Base-by-base conservation (phyloP, 2,329 filamentous ascomycete species). In the Fusarium luffae region DNA sequence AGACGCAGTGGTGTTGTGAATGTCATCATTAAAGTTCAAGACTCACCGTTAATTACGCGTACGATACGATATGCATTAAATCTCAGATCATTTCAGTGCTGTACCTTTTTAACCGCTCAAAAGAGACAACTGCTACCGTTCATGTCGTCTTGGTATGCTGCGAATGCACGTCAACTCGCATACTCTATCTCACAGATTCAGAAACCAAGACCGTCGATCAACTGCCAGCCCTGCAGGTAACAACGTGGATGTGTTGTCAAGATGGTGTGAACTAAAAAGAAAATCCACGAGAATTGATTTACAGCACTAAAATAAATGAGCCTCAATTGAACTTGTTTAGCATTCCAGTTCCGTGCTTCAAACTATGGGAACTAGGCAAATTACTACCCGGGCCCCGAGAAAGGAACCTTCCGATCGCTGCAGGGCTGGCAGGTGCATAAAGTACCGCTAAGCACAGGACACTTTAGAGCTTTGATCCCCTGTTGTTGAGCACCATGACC, bases 361-460 rank as follows among this genome's bases (percentile, higher is more conserved):
- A 43, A 52, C 57, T 60, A 48, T 50, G 48, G 48, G 21, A 52
- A 51, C 49, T 41, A 50, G 40, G 40, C 28, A 54, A 54, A 59
- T 44, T 46, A 46, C n/a, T 21, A 59, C 43, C 46, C 54, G 54
- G 32, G 30, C 21, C 30, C 43, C 54, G 43, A 34, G 27, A 25
- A 43, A 54, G 27, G 51, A 49, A 51, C 44, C 32, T 46, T 51
- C 58, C 54, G 68, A 70, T 70, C 68, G 68, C 60, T 71, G 61
- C 68, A 71, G 68, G 68, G 68, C 64, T 71, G 62, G 52, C 51
- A 59, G 56, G 23, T 59, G 56, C 56, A 59, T n/a, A 37, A 37
- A 37, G 34, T 37, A 37, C 34, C 60, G 66, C 70, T 59, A 54
- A 69, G 68, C 72, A 65, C 70, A 74, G 70, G 59, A 37, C 72